phyloP scores from a whole-genome alignment of 2,329 filamentous ascomycete genomes.

The Fusarium paranaense region DNA sequence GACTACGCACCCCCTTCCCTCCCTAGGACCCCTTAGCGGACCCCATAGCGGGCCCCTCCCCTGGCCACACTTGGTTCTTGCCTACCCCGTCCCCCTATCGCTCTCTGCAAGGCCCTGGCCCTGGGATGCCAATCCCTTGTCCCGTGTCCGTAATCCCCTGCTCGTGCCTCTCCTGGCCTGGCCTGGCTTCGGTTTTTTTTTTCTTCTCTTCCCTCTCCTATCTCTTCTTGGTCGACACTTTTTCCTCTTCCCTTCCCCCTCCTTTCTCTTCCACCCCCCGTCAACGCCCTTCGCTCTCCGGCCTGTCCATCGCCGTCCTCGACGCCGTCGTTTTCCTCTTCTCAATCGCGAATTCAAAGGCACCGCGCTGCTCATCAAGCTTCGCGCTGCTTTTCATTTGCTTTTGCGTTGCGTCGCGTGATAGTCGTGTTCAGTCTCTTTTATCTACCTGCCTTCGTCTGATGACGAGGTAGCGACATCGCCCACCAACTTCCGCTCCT shows the following conservation, averaged over 20 bases:
- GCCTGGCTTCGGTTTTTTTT: constrained; percentile 41
- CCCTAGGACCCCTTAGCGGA: constrained; percentile 34
- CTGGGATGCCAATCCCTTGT: constrained; percentile 44
- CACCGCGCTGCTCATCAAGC: constrained; percentile 33
- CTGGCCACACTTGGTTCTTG: constrained; percentile 13
- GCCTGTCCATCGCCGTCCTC: constrained; percentile 41
- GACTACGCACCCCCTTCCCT: constrained; percentile 22
- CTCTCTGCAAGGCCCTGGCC: constrained; percentile 41
- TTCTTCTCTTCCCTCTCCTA: constrained; percentile 42
- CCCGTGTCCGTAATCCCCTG: constrained; percentile 45
- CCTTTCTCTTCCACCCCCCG: constrained; percentile 40
- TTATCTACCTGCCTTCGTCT: constrained; percentile 37
- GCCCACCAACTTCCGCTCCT: constrained; percentile 31
- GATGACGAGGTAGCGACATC: constrained; percentile 39
- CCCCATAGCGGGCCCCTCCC: constrained; percentile 36
- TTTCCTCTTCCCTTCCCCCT: constrained; percentile 39
- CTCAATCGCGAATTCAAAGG: constrained; percentile 35
- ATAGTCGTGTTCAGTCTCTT: constrained; percentile 29
- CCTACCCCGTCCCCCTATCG: constrained; percentile 42
- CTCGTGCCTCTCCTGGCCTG: constrained; percentile 42
- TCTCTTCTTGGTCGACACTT: constrained; percentile 42
- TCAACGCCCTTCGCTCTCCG: constrained; percentile 44
- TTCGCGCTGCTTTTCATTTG: constrained; percentile 34
- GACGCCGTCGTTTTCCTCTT: constrained; percentile 33
- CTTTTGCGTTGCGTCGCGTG: constrained; percentile 37